Conservation (phyloP, 1,139 yeast species). For the Meyerozyma athensensis region DNA sequence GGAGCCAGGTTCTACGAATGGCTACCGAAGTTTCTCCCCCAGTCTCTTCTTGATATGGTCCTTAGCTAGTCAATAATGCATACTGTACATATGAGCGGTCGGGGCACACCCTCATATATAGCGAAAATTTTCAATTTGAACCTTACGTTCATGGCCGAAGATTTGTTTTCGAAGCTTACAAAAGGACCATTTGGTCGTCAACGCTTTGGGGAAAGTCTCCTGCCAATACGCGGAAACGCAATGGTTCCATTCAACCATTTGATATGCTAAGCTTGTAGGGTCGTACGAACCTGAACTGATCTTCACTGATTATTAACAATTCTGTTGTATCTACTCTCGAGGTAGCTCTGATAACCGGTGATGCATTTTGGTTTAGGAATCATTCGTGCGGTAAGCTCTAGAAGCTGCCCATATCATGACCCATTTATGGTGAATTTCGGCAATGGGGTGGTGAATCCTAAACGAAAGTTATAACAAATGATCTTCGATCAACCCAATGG, state of each 20-base stretch:
- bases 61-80: neutral
- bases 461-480: slow-evolving; percentile 55
- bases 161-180: slow-evolving; percentile 84
- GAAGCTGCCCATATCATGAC: neutral
- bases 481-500: slow-evolving; percentile 16
- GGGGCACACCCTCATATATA: neutral
- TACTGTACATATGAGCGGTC: neutral
- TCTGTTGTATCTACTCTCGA: neutral
- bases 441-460: slow-evolving; percentile 55
- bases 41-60: slow-evolving; percentile 27
- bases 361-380: neutral
- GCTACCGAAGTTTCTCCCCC: slow-evolving; percentile 31
- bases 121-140: slow-evolving; percentile 22
- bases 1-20: slow-evolving; percentile 46
- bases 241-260: slow-evolving; percentile 35
- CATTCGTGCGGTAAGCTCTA: neutral
- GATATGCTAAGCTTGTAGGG: slow-evolving; percentile 9
- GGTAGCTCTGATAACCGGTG: neutral
- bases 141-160: slow-evolving; percentile 61
- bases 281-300: neutral
- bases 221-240: slow-evolving; percentile 71
- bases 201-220: slow-evolving; percentile 97
- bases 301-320: neutral
- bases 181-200: slow-evolving; percentile 31
- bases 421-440: slow-evolving; percentile 35